Base-by-base conservation (phyloP, 1,139 yeast species). In the Blastobotrys apis region DNA sequence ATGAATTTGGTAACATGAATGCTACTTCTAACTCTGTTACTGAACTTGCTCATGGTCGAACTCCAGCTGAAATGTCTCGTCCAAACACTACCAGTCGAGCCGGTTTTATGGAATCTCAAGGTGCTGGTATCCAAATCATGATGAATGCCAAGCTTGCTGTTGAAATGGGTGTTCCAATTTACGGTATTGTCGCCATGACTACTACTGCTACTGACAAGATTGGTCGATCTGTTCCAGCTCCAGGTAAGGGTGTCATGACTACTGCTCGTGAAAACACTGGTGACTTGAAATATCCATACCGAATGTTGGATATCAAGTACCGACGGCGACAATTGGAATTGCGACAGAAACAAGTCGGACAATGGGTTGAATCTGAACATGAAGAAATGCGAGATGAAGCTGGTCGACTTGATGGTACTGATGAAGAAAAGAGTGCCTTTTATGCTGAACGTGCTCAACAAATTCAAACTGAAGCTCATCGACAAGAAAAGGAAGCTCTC, bases 101-200 rank as follows among this genome's bases (percentile, higher is more conserved):
- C 58, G 99, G 99, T 58, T 92, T 92, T 76, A 92, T 92, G 98
- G 99, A 92, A 75, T 84, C 98, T 37, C 99, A 92, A 73, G 99
- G 99, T 76, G 81, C 97, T 43, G 99, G 99, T 81, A 85, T 87
- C 60, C 97, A 94, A 74, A 82, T 92, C 55, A 78, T 94, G 57
- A 92, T 92, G 99, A 79, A 81, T 58, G 98, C 97, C 48, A 88
- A 84, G 56, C 75, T 92, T 59, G 99, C 99, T 34, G 61, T 92
- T 57, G 80, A 82, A 65, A 92, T 92, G 99, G 99, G 99, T 74
- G 97, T 92, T 59, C 99, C 99, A 67, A 87, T 92, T 60, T 87
- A 94, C 60, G 98, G 96, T 70, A 81, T 92, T 56, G 76, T 90
- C 60, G 98, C 95, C 47, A 72, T 90, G 78, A 78, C 96, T 52